Base-by-base conservation (phyloP, 192 early-diverging fungal genomes). In the Coemansia sp. region DNA sequence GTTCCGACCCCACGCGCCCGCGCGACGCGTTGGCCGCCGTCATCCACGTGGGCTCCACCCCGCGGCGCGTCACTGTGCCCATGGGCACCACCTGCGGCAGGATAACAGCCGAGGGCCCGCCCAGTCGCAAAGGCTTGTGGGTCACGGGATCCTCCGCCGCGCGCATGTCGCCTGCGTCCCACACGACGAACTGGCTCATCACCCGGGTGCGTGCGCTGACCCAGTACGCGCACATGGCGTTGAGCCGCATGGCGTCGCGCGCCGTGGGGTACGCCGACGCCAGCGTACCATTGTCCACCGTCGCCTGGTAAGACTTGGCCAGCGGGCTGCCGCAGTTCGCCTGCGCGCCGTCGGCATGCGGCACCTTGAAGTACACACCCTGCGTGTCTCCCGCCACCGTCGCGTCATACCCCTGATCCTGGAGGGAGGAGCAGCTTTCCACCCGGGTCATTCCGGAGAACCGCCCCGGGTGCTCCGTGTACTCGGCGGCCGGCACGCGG, bases 31-130 rank as follows among this genome's bases (percentile, higher is more conserved):
- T 98, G 52, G 91, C 85, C 8, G 94, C 96, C 5, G 96, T 96
- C 82, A 95, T 82, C 96, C 96, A 98, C 9, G 92, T 93, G 22
- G 82, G 76, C 65, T 98, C 96, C 4, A 95, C 92, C 0, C 88
- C 92, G 7, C 96, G 85, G 6, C 96, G 82, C 0, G 96, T 98
- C n/a, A 97, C 82, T 0, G 96, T 96, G 21, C 96, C 96, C 93
- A 98, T 98, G 12, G 87, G 83, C 47, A 94, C 81, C 25, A 91
- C 87, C 55, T 91, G 88, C 15, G 96, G 96, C 42, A 98, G 59
- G 55, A 98, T 97, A 13, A 95, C 85, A n/a, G 9, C 91, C 91
- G 7, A 41, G 39, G 3, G 13, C 57, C 50, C 51, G 9, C 69
- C 68, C 18, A 80, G 50, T 19, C 57, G 62, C 18, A 72, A 53